Evolutionary conservation across 495 filamentous ascomycete species (phyloP).

Genomic region (Penicillium steckii): DNA sequence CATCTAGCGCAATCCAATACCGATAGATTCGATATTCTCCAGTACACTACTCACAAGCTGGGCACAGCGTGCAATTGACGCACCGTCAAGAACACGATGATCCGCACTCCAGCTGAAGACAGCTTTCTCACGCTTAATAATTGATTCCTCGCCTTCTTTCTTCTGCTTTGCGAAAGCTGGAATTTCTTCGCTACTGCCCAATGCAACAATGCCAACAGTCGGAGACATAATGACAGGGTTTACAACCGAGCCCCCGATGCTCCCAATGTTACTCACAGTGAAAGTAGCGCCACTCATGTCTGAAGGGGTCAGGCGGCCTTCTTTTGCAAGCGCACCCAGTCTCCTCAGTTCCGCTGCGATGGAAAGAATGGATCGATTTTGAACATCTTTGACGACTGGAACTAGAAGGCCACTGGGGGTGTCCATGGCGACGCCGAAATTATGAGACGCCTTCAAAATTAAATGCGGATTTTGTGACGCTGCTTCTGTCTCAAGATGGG

Average conservation of each 20-base stretch:
- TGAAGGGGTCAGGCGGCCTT: neutral
- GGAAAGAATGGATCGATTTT: neutral
- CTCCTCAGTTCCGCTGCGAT: neutral
- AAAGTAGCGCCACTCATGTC: neutral
- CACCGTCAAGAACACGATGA: conserved; percentile 3
- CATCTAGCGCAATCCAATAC: neutral
- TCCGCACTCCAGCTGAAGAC: conserved; percentile 1
- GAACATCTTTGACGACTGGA: neutral
- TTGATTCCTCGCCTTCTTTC: neutral
- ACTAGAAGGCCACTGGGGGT: neutral
- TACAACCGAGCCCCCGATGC: neutral
- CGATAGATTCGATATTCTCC: neutral
- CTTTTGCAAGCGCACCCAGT: neutral
- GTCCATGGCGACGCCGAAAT: conserved; percentile 1
- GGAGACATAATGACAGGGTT: neutral
- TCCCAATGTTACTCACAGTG: conserved; percentile 3
- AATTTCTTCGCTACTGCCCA: neutral
- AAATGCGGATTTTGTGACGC: neutral
- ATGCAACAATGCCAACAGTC: neutral
- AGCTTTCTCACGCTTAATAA: neutral
- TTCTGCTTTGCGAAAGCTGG: neutral
- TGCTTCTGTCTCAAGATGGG: neutral
- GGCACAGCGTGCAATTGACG: neutral
- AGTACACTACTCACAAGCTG: neutral
- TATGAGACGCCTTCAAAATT: neutral